Evolutionary conservation across 2,329 filamentous ascomycete genomes (phyloP).

Genomic region (Pseudogymnoascus sp.): DNA sequence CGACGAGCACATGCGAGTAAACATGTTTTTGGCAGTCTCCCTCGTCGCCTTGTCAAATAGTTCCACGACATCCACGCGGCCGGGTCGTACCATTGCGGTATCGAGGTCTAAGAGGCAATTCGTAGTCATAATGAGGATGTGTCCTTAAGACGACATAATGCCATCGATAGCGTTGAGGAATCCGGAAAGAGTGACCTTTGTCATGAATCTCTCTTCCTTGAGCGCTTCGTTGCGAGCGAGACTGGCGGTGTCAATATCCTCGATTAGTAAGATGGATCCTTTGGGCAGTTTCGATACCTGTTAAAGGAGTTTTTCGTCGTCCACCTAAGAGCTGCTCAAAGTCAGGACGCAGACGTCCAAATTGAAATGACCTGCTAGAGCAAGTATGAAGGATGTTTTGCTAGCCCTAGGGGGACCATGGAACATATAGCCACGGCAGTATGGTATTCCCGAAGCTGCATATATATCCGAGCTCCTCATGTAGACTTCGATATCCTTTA

Average conservation of each 20-base stretch:
- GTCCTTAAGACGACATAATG: constrained; percentile 68
- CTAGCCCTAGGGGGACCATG: constrained; percentile 68
- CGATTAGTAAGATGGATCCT: constrained; percentile 56
- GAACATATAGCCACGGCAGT: constrained; percentile 70
- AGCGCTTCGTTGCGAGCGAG: constrained; percentile 35
- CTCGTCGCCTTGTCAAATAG: constrained; percentile 48
- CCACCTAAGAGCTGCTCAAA: constrained; percentile 50
- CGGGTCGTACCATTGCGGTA: constrained; percentile 63
- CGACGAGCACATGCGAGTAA: constrained; percentile 11
- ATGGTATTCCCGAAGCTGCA: constrained; percentile 64
- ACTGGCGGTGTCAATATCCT: constrained; percentile 62
- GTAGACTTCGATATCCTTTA: constrained; percentile 68
- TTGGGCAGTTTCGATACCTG: constrained; percentile 54
- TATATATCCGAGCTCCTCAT: constrained; percentile 69
- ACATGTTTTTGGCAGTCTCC: background rate
- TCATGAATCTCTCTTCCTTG: background rate
- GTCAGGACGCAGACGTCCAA: constrained; percentile 59
- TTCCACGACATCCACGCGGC: constrained; percentile 63
- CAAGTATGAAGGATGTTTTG: constrained; percentile 61
- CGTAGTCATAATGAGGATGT: constrained; percentile 74
- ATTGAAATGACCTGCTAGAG: constrained; percentile 56
- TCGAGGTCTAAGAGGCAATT: constrained; percentile 68
- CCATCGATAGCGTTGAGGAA: constrained; percentile 79
- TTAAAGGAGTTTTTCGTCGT: constrained; percentile 50
- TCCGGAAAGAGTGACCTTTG: constrained; percentile 60